These are phyloP conservation scores for Olyra latifolia DNA, from an alignment of 176 grass and related monocot species.

Conservation along the genomic window DNA sequence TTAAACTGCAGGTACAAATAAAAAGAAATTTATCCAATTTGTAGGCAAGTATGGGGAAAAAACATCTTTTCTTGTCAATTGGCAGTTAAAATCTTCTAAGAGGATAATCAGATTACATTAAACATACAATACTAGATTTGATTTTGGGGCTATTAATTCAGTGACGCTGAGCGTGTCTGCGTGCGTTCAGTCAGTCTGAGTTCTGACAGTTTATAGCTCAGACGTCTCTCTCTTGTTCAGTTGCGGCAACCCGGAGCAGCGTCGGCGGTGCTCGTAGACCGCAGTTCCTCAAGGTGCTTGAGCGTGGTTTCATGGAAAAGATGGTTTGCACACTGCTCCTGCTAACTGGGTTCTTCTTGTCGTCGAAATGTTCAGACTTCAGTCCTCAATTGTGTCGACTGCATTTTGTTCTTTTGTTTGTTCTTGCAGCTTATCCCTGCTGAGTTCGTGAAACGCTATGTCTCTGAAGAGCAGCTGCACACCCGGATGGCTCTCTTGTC, in stretches of 20 bases:
- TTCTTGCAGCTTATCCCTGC: conserved; percentile 19
- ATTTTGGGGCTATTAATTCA: not conserved
- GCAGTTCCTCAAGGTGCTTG: conserved; percentile 22
- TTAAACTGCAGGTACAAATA: not conserved
- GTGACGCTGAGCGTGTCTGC: not conserved
- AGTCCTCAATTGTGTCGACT: not conserved
- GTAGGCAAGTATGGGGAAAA: too few relatives aligned
- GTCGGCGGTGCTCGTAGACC: not conserved
- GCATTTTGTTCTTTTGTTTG: not conserved
- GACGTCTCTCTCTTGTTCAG: not conserved
- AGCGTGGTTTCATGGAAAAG: not conserved
- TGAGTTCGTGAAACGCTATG: conserved; percentile 14
- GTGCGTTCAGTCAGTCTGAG: not conserved
- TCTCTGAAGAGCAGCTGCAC: not conserved
- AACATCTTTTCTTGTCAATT: too few relatives aligned
- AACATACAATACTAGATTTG: too few relatives aligned
- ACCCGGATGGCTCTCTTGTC: not conserved
- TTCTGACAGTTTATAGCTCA: not conserved
- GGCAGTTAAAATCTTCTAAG: too few relatives aligned
- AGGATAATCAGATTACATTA: too few relatives aligned
- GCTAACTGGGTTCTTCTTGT: not conserved
- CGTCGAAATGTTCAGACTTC: not conserved
- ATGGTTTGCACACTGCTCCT: not conserved
- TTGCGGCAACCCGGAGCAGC: not conserved
- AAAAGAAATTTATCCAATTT: too few relatives aligned